Percentiles rank a stretch among this genome's conserved stretches.
These are phyloP conservation scores for Colletotrichum salicis DNA, from an alignment of 2,329 filamentous ascomycete genomes.

Conservation along the genomic window DNA sequence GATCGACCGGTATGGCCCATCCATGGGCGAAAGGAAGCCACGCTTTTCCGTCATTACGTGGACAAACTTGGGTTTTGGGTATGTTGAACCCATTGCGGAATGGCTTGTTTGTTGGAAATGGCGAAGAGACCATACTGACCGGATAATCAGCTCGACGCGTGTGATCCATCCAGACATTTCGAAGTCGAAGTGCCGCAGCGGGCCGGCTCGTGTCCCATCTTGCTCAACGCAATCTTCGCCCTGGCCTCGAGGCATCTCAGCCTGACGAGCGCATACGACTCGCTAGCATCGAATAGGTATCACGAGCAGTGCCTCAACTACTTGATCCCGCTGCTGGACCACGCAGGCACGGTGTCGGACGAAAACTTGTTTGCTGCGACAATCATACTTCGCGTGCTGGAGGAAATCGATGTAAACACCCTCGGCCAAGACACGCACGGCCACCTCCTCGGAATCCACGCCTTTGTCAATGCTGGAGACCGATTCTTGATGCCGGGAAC, in stretches of 20 bases:
- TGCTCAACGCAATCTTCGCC: conserved; percentile 68
- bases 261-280: conserved; percentile 58
- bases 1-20: conserved; percentile 41
- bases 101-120: background rate
- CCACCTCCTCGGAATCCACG: conserved; percentile 57
- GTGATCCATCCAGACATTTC: conserved; percentile 58
- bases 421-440: conserved; percentile 58
- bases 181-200: conserved; percentile 63
- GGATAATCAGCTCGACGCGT: conserved; percentile 52
- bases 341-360: conserved; percentile 52
- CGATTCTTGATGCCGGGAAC: conserved; percentile 43
- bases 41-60: conserved; percentile 49
- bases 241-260: conserved; percentile 65
- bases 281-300: conserved; percentile 61
- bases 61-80: conserved; percentile 49
- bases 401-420: conserved; percentile 59
- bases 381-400: conserved; percentile 66
- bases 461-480: conserved; percentile 56
- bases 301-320: conserved; percentile 63
- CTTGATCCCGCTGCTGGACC: conserved; percentile 58
- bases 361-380: conserved; percentile 66
- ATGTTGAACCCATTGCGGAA: conserved; percentile 31
- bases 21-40: conserved; percentile 44
- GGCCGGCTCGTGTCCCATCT: conserved; percentile 59
- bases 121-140: conserved; percentile 8